Base-by-base conservation (phyloP, 768 basidiomycete species). In the Sporobolomyces phaffii region DNA sequence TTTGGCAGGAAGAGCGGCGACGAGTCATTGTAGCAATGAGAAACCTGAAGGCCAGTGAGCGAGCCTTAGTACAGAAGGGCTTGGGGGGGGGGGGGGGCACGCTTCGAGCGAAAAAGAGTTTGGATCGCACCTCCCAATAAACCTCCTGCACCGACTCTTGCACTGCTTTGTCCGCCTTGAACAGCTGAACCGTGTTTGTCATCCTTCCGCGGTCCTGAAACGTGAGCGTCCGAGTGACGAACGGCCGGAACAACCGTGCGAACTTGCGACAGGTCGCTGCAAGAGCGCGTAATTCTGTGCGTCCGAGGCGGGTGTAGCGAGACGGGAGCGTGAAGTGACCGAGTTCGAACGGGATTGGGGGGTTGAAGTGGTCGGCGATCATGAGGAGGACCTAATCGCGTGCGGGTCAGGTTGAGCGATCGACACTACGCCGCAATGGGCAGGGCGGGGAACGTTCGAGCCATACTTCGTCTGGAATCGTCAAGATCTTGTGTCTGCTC, bases 1-100 rank as follows among this genome's bases (percentile, higher is more conserved):
- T 33, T 15, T 4, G 45, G 59, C 6, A 67, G 41, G 53, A 62
- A 67, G n/a, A 67, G 20, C 6, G 65, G 65, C 24, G 60, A 61
- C 28, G 60, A 54, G 53, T 67, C 65, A 53, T 67, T 67, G 53
- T 67, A 67, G 26, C 60, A 56, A 22, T 67, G 60, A 40, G 52
- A n/a, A 6, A 44, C 59, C 48, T 38, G 48, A 34, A 31, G 29
- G 18, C 3, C 22, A 31, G 9, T 11, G 5, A 53, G 43, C n/a
- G n/a, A n/a, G n/a, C n/a, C n/a, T n/a, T n/a, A n/a, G n/a, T n/a
- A n/a, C n/a, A n/a, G n/a, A n/a, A n/a, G n/a, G n/a, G n/a, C n/a
- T n/a, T n/a, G n/a, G n/a, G n/a, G n/a, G n/a, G n/a, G n/a, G n/a
- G n/a, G n/a, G n/a, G n/a, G n/a, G n/a, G n/a, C n/a, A n/a, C n/a